These are phyloP conservation scores for Nyctanthes arbortristis DNA, from an alignment of 257 asterid genomes.

Conservation along the genomic window DNA sequence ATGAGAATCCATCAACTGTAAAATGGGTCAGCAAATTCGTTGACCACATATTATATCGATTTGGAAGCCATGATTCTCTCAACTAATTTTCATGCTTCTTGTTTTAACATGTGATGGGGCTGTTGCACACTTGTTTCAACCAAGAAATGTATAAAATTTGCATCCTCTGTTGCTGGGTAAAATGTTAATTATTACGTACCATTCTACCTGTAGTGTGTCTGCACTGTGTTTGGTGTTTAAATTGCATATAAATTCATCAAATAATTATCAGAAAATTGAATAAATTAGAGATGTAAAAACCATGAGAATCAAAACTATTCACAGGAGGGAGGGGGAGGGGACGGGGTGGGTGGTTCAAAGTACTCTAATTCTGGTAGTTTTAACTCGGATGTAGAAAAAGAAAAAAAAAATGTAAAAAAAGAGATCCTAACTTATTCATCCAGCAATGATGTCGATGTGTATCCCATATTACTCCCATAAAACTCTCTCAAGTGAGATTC, in stretches of 20 bases:
- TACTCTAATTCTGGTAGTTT: slow-evolving; percentile 16
- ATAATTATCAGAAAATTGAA: not conserved
- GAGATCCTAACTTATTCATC: not conserved
- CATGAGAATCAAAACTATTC: slow-evolving; percentile 5
- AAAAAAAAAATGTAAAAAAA: not conserved
- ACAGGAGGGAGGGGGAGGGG: not conserved
- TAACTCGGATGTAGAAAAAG: not conserved
- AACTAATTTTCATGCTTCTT: no score
- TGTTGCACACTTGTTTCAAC: no score
- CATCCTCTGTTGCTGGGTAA: no score
- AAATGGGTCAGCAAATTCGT: slow-evolving; percentile 54
- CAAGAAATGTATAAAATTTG: no score
- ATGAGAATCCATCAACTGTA: slow-evolving; percentile 57
- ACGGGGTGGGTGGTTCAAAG: no score
- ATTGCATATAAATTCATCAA: not conserved
- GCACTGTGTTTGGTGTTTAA: not conserved
- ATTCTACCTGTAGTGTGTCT: no score
- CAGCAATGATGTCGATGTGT: not conserved
- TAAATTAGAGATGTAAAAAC: not conserved
- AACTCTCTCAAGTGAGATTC: slow-evolving; percentile 18
- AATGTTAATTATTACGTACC: no score
- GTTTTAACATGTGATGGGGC: no score
- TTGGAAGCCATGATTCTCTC: no score
- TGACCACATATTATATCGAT: no score
- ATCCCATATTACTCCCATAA: not conserved